Conservation (phyloP, 1,139 yeast genomes). For the Taphrina pruni region DNA sequence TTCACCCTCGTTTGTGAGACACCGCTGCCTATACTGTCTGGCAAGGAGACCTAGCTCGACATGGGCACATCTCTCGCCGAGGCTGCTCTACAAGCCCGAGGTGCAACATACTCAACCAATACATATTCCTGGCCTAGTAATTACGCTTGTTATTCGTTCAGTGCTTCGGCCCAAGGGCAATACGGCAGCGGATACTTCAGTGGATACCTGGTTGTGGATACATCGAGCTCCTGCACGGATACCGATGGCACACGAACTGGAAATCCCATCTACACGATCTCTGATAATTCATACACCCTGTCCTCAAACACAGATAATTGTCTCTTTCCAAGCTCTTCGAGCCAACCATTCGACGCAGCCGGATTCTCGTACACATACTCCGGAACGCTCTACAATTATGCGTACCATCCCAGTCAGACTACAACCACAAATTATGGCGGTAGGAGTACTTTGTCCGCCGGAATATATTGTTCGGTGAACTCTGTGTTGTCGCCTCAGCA, state of each 20-base stretch:
- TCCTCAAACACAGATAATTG: not conserved
- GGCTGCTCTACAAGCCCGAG: not conserved
- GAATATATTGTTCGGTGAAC: conserved; percentile 8
- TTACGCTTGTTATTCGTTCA: not conserved
- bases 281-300: not conserved
- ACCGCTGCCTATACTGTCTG: not conserved
- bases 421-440: not conserved
- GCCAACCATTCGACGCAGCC: not conserved
- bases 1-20: not conserved
- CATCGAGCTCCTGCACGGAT: not conserved
- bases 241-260: not conserved
- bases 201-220: not conserved
- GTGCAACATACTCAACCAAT: not conserved
- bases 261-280: conserved; percentile 4
- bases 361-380: not conserved
- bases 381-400: not conserved
- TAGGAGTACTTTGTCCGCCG: not conserved
- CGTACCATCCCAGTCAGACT: not conserved
- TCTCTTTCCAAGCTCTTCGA: not conserved
- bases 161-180: not conserved
- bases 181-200: not conserved
- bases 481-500: not conserved
- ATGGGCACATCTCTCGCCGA: not conserved
- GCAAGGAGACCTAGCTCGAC: not conserved
- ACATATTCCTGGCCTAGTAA: not conserved